Base-by-base conservation (phyloP, 1,139 yeast genomes). In the Blastobotrys arbuscula region DNA sequence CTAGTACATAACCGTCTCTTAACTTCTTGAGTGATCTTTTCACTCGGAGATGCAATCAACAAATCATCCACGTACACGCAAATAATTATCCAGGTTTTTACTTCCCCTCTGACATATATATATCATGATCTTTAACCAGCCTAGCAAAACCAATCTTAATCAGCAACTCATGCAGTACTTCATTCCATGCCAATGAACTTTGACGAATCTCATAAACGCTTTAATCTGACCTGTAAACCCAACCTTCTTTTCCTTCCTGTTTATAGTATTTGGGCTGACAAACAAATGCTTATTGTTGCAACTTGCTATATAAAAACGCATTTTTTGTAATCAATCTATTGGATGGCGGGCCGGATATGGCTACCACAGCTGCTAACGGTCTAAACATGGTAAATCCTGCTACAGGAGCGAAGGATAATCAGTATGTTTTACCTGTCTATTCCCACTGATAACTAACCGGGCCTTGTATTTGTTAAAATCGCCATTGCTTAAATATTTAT, bases 201-300 rank as follows among this genome's bases (percentile, higher is more conserved):
- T 59, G 64, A 30, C 54, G 52, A 5, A 59, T 38, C 0, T 63
- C 61, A 47, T 59, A 59, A 1, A 59, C 38, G 35, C 53, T 48
- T 45, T 55, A 57, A n/a, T 49, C 49, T 2, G 59, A 50, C 15
- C 42, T 48, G 31, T 54, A 52, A 6, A 59, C 57, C 40, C 33
- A 26, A 26, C 31, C 31, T 26, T 26, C 31, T 9, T 9, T 9
- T 26, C 31, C 31, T 26, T 26, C 13, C 13, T 9, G 12, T 26
- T 26, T 13, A 13, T 26, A 26, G 31, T 13, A 9, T 26, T 26
- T 26, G 9, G 31, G 31, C 38, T 26, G 31, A 9, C 9, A 9
- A 9, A 26, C 13, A 13, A 9, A 26, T 26, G 13, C 31, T 9
- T 20, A 9, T 37, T 37, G 24, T 10, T 39, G 48, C 21, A 53